Evolutionary conservation across 495 filamentous ascomycete genomes (phyloP).

Genomic region (Aspergillus diversus): DNA sequence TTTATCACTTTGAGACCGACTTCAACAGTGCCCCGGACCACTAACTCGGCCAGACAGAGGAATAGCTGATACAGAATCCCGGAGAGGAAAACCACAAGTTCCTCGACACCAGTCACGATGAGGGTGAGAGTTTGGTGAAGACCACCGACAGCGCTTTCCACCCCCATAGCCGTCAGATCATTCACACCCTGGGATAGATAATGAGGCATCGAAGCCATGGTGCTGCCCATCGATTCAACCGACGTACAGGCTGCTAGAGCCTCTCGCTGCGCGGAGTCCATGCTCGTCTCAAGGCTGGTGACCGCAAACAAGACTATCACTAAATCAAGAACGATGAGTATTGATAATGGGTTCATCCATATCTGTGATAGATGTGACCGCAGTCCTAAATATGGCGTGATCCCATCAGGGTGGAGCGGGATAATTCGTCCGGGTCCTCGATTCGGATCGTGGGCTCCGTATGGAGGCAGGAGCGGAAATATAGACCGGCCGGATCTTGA

Average conservation of each 20-base stretch:
- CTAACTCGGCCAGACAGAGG: conserved; percentile 80
- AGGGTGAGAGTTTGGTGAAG: conserved; percentile 76
- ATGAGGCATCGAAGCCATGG: conserved; percentile 97
- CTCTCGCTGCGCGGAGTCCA: conserved; percentile 74
- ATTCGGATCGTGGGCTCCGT: conserved; percentile 46
- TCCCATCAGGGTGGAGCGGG: conserved; percentile 66
- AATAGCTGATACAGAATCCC: conserved; percentile 88
- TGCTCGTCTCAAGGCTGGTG: conserved; percentile 66
- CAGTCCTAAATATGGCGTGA: conserved; percentile 93
- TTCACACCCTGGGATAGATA: conserved; percentile 91
- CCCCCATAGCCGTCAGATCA: conserved; percentile 72
- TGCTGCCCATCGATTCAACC: conserved; percentile 92
- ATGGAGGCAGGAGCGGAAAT: conserved; percentile 50
- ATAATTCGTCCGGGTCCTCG: conserved; percentile 32
- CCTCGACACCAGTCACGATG: conserved; percentile 80
- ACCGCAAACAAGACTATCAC: conserved; percentile 77
- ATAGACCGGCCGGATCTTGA: conserved; percentile 36
- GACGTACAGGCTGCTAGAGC: conserved; percentile 85
- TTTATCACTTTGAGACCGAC: conserved; percentile 69
- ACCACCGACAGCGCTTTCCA: conserved; percentile 76
- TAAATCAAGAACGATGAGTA: conserved; percentile 83
- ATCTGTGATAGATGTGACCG: conserved; percentile 88
- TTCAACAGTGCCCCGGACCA: conserved; percentile 74
- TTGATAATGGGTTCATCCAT: conserved; percentile 97
- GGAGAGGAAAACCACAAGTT: conserved; percentile 86